Conservation (phyloP, 2,329 filamentous ascomycete genomes). For the Fusarium papillatum region DNA sequence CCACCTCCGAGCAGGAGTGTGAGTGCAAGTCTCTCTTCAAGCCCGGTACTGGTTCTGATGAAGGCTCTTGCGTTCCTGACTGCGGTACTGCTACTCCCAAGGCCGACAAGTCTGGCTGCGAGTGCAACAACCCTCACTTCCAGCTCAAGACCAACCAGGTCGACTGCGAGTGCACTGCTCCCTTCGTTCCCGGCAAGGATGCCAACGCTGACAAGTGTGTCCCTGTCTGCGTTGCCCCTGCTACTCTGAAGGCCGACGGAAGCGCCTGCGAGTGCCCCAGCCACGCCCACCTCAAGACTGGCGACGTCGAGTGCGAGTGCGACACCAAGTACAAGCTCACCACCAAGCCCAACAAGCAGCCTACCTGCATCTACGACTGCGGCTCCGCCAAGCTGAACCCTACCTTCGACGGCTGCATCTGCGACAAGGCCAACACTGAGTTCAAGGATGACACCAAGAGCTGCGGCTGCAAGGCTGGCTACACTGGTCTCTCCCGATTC, state of each 20-base stretch:
- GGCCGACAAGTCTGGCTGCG: background rate
- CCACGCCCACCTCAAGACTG: background rate
- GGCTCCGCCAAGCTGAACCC: background rate
- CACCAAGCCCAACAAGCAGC: background rate
- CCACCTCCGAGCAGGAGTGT: background rate
- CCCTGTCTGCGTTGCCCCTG: background rate
- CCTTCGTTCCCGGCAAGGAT: background rate
- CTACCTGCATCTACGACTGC: conserved; percentile 1
- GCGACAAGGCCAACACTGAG: background rate
- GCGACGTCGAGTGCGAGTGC: background rate
- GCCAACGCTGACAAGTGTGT: conserved; percentile 1
- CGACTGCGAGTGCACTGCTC: background rate
- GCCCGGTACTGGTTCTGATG: background rate
- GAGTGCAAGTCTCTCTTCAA: background rate
- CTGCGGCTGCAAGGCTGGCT: conserved; percentile 1
- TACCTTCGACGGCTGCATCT: background rate
- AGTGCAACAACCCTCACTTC: background rate
- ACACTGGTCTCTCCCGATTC: background rate
- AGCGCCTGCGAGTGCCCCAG: background rate
- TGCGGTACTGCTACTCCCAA: background rate
- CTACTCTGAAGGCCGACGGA: background rate
- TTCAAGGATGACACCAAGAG: background rate
- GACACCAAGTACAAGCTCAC: background rate
- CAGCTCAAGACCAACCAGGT: background rate
- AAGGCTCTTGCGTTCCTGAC: background rate